Conservation (phyloP, 805 yeast species). For the Teunomyces lycoperdinae region DNA sequence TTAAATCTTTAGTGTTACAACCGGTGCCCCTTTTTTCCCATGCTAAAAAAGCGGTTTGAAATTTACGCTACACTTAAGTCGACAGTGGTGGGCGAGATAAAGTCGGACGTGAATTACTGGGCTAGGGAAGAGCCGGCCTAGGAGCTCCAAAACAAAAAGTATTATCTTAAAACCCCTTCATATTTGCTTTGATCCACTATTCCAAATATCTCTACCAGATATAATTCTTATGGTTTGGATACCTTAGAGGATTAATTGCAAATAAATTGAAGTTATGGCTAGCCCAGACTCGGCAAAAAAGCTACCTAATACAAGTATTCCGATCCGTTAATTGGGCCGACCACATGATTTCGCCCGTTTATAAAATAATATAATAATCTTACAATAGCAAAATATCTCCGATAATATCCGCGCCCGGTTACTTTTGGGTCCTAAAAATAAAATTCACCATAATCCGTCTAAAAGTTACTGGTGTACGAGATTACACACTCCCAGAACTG, state of each 20-base stretch:
- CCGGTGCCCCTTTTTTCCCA: not conserved
- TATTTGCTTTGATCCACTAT: no score
- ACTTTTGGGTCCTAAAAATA: not conserved
- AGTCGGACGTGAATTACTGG: no score
- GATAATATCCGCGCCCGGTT: not conserved
- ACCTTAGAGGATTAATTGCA: no score
- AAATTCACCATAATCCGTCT: not conserved
- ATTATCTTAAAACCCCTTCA: no score
- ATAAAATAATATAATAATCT: not conserved
- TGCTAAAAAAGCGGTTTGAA: not conserved
- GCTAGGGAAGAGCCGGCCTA: no score
- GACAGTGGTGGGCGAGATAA: no score
- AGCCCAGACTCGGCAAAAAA: not conserved
- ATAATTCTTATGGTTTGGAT: no score
- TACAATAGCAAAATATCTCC: not conserved
- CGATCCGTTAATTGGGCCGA: not conserved
- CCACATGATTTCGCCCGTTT: not conserved
- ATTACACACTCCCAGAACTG: no score
- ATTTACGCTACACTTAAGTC: not conserved
- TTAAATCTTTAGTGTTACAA: not conserved
- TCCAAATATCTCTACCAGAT: no score
- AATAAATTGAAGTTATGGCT: not conserved
- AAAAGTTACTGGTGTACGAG: not conserved
- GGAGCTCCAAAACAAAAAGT: no score
- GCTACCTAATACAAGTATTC: not conserved